Conservation (phyloP, 1,284 basidiomycete genomes). For the Boletellus deceptivus region DNA sequence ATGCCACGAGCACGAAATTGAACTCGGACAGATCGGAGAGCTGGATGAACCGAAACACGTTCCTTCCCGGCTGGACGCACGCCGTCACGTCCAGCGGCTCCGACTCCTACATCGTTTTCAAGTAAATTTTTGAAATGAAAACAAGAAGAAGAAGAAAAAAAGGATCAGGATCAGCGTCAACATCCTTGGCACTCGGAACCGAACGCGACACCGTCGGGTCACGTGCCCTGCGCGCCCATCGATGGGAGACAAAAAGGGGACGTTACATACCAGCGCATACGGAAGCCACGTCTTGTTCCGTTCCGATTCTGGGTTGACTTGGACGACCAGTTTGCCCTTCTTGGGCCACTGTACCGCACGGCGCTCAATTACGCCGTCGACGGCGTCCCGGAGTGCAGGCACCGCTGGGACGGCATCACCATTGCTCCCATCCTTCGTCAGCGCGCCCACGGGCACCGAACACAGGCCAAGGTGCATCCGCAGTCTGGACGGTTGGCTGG, state of each 20-base stretch:
- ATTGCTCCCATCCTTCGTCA: neutral
- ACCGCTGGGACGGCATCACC: neutral
- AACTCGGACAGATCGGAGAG: slow-evolving; percentile 31
- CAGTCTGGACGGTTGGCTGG: slow-evolving; percentile 9
- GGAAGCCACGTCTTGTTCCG: slow-evolving; percentile 31
- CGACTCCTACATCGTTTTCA: slow-evolving; percentile 11
- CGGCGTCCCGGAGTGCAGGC: slow-evolving; percentile 1
- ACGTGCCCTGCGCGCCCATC: neutral
- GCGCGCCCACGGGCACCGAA: slow-evolving; percentile 16
- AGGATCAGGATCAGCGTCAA: neutral
- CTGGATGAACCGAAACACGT: slow-evolving; percentile 32
- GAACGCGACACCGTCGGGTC: no score
- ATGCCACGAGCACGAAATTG: slow-evolving; percentile 26
- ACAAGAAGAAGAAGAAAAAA: neutral
- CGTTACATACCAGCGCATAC: slow-evolving; percentile 19
- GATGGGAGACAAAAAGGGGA: neutral
- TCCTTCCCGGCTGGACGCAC: slow-evolving; percentile 27
- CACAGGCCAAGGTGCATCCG: slow-evolving; percentile 22
- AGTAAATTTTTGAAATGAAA: no score
- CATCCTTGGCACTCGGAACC: neutral
- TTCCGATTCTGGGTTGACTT: slow-evolving; percentile 25
- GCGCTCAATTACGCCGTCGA: slow-evolving; percentile 4
- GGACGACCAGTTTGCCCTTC: slow-evolving; percentile 29
- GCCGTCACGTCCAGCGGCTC: slow-evolving; percentile 30
- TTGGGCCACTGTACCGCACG: slow-evolving; percentile 20